Conservation (phyloP, 768 basidiomycete species). For the Tulasnella sp. region DNA sequence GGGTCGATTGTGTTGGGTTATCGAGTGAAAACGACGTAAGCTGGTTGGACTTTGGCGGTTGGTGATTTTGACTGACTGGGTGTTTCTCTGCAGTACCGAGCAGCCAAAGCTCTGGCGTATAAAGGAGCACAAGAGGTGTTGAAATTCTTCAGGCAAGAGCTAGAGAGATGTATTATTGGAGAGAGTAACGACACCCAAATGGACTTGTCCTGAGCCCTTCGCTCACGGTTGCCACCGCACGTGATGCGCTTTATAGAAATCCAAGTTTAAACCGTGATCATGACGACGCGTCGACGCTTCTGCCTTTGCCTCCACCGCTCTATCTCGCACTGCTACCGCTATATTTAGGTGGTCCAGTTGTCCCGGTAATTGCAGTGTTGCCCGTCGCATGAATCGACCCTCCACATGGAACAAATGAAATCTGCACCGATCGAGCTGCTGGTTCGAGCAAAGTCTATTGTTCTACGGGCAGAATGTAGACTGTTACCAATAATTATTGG, state of each 20-base stretch:
- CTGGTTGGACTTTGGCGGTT: not conserved
- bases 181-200: not conserved
- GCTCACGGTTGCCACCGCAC: not conserved
- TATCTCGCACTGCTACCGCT: no score
- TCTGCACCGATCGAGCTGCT: no score
- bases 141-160: conserved; percentile 2
- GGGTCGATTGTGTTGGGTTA: conserved; percentile 13
- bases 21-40: conserved; percentile 5
- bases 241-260: not conserved
- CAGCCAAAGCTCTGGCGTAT: not conserved
- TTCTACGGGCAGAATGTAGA: no score
- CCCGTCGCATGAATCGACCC: no score
- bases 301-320: no score
- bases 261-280: not conserved
- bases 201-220: not conserved
- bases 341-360: no score
- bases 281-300: not conserved
- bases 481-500: no score
- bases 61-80: not conserved
- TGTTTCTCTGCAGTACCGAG: not conserved
- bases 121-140: not conserved
- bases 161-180: not conserved
- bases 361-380: no score
- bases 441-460: no score
- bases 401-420: no score